Percentiles rank a stretch among this genome's conserved stretches.
Conservation (phyloP, 1,139 yeast genomes). For the Debaryomyces sp. region DNA sequence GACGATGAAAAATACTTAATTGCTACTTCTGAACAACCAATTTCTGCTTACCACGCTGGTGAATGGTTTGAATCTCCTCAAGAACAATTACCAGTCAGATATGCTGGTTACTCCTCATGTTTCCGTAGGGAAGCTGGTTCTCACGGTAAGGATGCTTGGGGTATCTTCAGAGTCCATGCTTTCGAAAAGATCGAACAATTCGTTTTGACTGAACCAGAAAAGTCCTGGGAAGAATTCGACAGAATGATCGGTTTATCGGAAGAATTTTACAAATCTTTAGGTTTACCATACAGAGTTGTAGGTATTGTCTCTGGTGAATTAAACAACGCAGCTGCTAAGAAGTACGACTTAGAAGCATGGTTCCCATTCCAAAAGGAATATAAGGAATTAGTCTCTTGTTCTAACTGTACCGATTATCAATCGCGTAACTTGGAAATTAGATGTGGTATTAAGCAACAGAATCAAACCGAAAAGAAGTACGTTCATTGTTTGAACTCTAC, state of each 20-base stretch:
- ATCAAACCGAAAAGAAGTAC: conserved; percentile 94
- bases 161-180: conserved; percentile 98
- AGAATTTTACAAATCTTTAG: conserved; percentile 89
- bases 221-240: conserved; percentile 97
- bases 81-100: conserved; percentile 93
- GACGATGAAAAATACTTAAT: conserved; percentile 95
- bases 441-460: conserved; percentile 96
- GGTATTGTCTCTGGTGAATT: conserved; percentile 98
- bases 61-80: conserved; percentile 99
- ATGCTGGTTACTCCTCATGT: conserved; percentile 98
- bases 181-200: conserved; percentile 98
- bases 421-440: conserved; percentile 97
- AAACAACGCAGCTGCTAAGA: conserved; percentile 98
- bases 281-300: conserved; percentile 94
- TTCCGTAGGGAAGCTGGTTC: conserved; percentile 99
- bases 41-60: conserved; percentile 94
- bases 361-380: conserved; percentile 99
- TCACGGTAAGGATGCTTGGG: conserved; percentile 99
- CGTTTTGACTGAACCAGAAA: conserved; percentile 94
- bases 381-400: conserved; percentile 97
- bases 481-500: conserved; percentile 99
- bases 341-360: conserved; percentile 99
- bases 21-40: conserved; percentile 99
- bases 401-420: conserved; percentile 99
- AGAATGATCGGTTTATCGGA: conserved; percentile 90